A percentile compares a stretch with the other conserved stretches of the same genome.
Evolutionary conservation across 805 yeast genomes (phyloP).

Genomic region (Debaryomyces maramus): DNA sequence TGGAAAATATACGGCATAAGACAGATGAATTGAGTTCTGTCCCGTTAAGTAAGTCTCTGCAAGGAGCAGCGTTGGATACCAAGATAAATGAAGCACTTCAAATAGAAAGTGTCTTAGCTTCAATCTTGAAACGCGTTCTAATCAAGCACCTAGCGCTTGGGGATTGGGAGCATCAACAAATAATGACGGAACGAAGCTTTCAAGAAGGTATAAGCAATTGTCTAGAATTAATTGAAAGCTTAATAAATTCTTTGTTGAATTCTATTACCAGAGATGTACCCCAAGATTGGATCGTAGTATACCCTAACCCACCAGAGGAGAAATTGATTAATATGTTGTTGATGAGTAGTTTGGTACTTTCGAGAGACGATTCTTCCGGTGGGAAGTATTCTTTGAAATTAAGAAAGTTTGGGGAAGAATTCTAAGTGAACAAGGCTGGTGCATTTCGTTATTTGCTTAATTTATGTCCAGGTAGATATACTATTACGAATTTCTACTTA

Average conservation of each 20-base stretch:
- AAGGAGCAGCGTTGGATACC: slow-evolving; percentile 2
- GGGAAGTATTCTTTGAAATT: slow-evolving; percentile 4
- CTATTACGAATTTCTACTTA: too few species aligned
- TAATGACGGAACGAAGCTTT: slow-evolving; percentile 7
- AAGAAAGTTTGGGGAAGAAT: slow-evolving; percentile 5
- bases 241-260: slow-evolving; percentile 5
- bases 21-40: slow-evolving; percentile 1
- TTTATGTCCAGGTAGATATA: too few species aligned
- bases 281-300: slow-evolving; percentile 13
- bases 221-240: slow-evolving; percentile 7
- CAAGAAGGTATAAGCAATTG: slow-evolving; percentile 9
- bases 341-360: slow-evolving; percentile 9
- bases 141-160: slow-evolving; percentile 11
- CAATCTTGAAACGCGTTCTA: slow-evolving; percentile 11
- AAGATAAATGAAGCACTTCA: slow-evolving; percentile 9
- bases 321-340: slow-evolving; percentile 10
- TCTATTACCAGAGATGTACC: too few species aligned
- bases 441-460: too few species aligned
- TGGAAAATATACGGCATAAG: slow-evolving; percentile 3
- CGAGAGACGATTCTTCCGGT: slow-evolving; percentile 6
- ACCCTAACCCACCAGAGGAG: slow-evolving; percentile 5
- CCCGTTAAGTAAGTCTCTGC: slow-evolving; percentile 1
- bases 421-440: neutral
- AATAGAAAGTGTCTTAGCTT: slow-evolving; percentile 6
- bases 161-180: slow-evolving; percentile 8